These are phyloP conservation scores for Cornus kousa DNA, from an alignment of 148 eudicot genomes.

Conservation along the genomic window DNA sequence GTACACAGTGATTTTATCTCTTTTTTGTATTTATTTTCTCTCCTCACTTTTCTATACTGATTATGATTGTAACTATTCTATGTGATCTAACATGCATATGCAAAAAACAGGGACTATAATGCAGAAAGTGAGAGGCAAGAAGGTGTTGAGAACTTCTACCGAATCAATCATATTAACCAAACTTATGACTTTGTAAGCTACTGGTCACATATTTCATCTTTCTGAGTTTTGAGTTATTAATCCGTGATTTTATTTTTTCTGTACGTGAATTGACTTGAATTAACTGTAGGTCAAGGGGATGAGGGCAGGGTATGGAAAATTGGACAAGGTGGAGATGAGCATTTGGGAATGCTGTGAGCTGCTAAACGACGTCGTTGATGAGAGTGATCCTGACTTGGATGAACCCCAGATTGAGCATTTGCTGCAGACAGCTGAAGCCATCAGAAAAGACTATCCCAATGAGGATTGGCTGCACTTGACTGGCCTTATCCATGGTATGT, in stretches of 20 bases:
- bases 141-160: slow-evolving; percentile 70
- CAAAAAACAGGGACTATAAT: slow-evolving; percentile 63
- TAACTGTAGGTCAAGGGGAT: slow-evolving; percentile 65
- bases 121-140: slow-evolving; percentile 62
- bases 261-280: not conserved
- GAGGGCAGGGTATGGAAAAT: slow-evolving; percentile 68
- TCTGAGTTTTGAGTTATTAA: not conserved
- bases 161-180: slow-evolving; percentile 69
- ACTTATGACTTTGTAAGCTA: slow-evolving; percentile 62
- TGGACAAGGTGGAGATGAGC: slow-evolving; percentile 85
- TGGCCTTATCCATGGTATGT: slow-evolving; percentile 77
- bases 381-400: slow-evolving; percentile 91
- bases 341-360: slow-evolving; percentile 98
- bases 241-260: not conserved
- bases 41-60: not conserved
- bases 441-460: slow-evolving; percentile 78
- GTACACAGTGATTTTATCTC: too few relatives aligned
- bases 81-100: not conserved
- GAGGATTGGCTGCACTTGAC: slow-evolving; percentile 95
- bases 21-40: too few relatives aligned
- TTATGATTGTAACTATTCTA: not conserved
- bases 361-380: slow-evolving; percentile 80
- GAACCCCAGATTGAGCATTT: slow-evolving; percentile 95
- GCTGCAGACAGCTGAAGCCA: slow-evolving; percentile 89
- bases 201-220: not conserved